Percentiles rank a stretch among this genome's conserved stretches.
phyloP scores from a whole-genome alignment of 148 eudicot species.

The Vaccinium corymbosum region DNA sequence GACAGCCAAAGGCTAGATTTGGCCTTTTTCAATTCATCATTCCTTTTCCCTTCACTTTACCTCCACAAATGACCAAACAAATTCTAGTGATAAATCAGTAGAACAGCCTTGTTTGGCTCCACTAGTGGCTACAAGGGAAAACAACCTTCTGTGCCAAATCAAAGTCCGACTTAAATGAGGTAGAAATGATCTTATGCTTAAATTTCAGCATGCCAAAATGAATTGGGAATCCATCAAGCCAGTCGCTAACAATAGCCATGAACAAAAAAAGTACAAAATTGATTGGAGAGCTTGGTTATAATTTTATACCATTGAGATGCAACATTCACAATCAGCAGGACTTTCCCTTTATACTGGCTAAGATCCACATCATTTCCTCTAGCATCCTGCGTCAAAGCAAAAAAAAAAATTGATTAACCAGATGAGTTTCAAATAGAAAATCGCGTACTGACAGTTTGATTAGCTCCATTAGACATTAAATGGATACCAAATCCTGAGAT shows the following conservation, averaged over 20 bases:
- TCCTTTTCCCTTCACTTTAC: neutral
- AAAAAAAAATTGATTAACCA: neutral
- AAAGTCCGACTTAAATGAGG: neutral
- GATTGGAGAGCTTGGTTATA: slow-evolving; percentile 15
- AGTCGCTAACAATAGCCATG: neutral
- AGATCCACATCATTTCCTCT: slow-evolving; percentile 39
- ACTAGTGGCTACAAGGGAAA: neutral
- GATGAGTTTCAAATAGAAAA: neutral
- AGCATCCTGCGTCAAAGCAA: slow-evolving; percentile 30
- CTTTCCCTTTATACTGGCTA: slow-evolving; percentile 39
- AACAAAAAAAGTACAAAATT: neutral
- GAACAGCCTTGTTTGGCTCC: neutral
- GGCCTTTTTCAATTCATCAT: neutral
- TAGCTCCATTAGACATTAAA: neutral
- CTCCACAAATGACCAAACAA: neutral
- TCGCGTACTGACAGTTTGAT: neutral
- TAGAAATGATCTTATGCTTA: neutral
- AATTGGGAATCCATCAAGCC: neutral
- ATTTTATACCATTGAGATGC: slow-evolving; percentile 41
- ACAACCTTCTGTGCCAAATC: neutral
- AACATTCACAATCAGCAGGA: slow-evolving; percentile 42
- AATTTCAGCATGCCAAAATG: neutral
- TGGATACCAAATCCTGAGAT: neutral
- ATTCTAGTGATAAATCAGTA: neutral
- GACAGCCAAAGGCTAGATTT: neutral